A percentile compares a stretch with the other conserved stretches of the same genome.
phyloP scores from a whole-genome alignment of 768 basidiomycete genomes.

The Mycena leptocephala region DNA sequence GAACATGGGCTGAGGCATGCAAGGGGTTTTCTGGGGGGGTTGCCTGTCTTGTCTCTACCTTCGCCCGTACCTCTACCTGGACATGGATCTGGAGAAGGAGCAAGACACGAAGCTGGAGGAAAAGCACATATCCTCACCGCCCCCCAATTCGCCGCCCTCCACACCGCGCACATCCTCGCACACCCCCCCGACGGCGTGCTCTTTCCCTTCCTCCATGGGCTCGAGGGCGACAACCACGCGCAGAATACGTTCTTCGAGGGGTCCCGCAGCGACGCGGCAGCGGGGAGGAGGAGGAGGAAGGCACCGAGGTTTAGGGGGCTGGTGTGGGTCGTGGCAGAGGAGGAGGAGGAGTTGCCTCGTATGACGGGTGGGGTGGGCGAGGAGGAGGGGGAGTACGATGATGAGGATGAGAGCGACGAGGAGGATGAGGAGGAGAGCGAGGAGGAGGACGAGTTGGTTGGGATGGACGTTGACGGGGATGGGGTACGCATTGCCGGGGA shows the following conservation, averaged over 20 bases:
- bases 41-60: neutral
- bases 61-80: neutral
- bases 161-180: slow-evolving; percentile 73
- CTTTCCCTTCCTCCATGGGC: slow-evolving; percentile 92
- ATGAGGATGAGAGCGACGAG: slow-evolving; percentile 40
- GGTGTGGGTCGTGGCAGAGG: slow-evolving; percentile 88
- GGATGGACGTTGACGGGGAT: slow-evolving; percentile 35
- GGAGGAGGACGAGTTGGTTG: slow-evolving; percentile 30
- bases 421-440: slow-evolving; percentile 29
- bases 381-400: neutral
- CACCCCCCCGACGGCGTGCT: slow-evolving; percentile 88
- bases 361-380: slow-evolving; percentile 24
- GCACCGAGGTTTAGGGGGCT: slow-evolving; percentile 76
- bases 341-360: slow-evolving; percentile 54
- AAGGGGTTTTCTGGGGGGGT: too few species aligned
- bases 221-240: slow-evolving; percentile 85
- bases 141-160: slow-evolving; percentile 71
- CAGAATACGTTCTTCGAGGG: slow-evolving; percentile 87
- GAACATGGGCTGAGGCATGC: neutral
- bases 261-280: slow-evolving; percentile 44
- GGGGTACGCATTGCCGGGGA: slow-evolving; percentile 22
- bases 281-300: neutral
- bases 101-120: too few species aligned
- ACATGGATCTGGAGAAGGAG: too few species aligned
- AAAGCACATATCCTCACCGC: slow-evolving; percentile 51